Evolutionary conservation across 768 basidiomycete species (phyloP).

Genomic region (Dioszegia crocea): DNA sequence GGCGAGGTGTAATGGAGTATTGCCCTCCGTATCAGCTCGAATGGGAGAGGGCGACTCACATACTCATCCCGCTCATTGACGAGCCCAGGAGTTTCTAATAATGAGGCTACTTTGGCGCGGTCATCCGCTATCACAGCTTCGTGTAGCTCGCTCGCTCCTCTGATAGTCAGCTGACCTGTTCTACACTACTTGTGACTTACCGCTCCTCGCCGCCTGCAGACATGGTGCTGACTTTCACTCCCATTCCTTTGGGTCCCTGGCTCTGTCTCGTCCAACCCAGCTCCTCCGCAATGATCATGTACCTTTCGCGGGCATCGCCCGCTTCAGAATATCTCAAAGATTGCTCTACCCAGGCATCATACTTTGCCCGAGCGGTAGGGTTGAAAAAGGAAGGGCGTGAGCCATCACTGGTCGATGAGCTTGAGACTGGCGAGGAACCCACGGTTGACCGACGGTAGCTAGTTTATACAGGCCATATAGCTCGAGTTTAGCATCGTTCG

Average conservation of each 20-base stretch:
- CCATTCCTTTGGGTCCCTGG: constrained; percentile 21
- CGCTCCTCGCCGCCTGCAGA: constrained; percentile 8
- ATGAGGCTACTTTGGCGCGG: constrained; percentile 49
- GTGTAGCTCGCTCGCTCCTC: constrained; percentile 52
- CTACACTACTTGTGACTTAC: constrained; percentile 5
- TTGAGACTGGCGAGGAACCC: constrained; percentile 12
- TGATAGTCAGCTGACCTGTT: not conserved
- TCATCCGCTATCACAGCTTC: constrained; percentile 63
- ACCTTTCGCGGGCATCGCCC: constrained; percentile 26
- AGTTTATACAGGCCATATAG: constrained; percentile 46
- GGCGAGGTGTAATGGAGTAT: constrained; percentile 80
- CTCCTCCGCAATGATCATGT: constrained; percentile 33
- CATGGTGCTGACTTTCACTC: constrained; percentile 36
- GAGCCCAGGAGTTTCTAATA: not conserved
- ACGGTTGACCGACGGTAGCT: constrained; percentile 32
- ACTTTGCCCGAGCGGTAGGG: constrained; percentile 39
- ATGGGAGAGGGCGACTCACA: constrained; percentile 60
- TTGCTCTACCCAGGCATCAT: constrained; percentile 40
- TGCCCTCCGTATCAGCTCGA: constrained; percentile 59
- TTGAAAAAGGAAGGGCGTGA: constrained; percentile 43
- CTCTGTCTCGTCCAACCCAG: constrained; percentile 29
- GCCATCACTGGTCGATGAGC: constrained; percentile 22
- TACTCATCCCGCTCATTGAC: constrained; percentile 60
- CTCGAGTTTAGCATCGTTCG: constrained; percentile 46
- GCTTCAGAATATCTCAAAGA: constrained; percentile 8